phyloP scores from a whole-genome alignment of 805 yeast genomes.

The Suhomyces emberorum region DNA sequence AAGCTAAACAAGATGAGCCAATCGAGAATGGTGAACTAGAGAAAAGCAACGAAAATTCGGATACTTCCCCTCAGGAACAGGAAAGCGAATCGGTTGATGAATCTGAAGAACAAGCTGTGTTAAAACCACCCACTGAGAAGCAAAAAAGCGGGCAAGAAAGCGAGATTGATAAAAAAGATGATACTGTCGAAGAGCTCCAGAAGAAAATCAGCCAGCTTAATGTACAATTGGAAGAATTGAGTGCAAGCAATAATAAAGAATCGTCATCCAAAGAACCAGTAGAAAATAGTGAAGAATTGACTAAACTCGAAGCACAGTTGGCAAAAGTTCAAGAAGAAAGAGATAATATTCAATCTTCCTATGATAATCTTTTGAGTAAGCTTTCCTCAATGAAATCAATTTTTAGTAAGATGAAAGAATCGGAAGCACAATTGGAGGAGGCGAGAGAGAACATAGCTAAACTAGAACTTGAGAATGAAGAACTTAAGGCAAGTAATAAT shows the following conservation, averaged over 20 bases:
- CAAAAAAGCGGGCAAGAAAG: not conserved
- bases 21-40: not conserved
- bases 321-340: constrained; percentile 38
- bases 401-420: constrained; percentile 68
- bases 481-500: not conserved
- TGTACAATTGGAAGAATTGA: constrained; percentile 3
- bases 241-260: constrained; percentile 25
- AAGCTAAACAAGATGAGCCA: constrained; percentile 10
- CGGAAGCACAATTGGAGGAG: constrained; percentile 59
- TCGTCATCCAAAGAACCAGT: no score
- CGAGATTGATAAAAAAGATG: not conserved
- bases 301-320: constrained; percentile 9
- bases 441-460: constrained; percentile 41
- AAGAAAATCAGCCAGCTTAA: constrained; percentile 7
- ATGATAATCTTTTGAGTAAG: constrained; percentile 59
- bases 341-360: constrained; percentile 54
- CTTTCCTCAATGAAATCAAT: constrained; percentile 71
- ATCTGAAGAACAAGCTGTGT: no score
- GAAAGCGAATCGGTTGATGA: not conserved
- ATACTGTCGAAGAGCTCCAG: constrained; percentile 5
- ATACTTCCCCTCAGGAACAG: no score
- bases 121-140: no score
- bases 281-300: not conserved
- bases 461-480: constrained; percentile 23
- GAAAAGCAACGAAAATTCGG: not conserved